A percentile compares a stretch with the other conserved stretches of the same genome.
These are phyloP conservation scores for Globisporangium megalacanthum DNA, from an alignment of 352 stramenopile genomes.

Conservation along the genomic window DNA sequence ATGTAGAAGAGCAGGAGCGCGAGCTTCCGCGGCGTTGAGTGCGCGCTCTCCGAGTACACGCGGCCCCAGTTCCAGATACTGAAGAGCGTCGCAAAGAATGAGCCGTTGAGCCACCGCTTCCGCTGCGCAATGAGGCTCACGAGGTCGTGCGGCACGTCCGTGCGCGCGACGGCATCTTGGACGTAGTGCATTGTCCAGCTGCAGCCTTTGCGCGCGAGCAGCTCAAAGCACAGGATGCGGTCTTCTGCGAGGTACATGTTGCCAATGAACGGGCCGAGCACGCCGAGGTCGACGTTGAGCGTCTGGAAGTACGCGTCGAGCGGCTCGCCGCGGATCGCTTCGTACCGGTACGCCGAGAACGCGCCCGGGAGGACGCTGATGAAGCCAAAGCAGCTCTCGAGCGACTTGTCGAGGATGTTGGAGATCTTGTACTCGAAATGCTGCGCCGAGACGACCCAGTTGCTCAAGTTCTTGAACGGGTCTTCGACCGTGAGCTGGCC, in stretches of 20 bases:
- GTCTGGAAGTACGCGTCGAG: conserved; percentile 86
- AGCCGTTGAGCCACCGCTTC: conserved; percentile 84
- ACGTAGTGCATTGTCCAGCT: conserved; percentile 88
- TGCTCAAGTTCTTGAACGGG: conserved; percentile 79
- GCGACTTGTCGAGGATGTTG: conserved; percentile 83
- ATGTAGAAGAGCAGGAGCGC: conserved; percentile 70
- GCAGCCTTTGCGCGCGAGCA: conserved; percentile 76
- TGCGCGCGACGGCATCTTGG: conserved; percentile 75
- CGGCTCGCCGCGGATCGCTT: conserved; percentile 71
- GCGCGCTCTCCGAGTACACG: conserved; percentile 78
- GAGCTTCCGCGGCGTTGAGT: conserved; percentile 66
- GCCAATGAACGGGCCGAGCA: conserved; percentile 75
- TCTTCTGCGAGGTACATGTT: conserved; percentile 90
- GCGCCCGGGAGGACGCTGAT: conserved; percentile 82
- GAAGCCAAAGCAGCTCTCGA: conserved; percentile 85
- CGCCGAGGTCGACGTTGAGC: conserved; percentile 69
- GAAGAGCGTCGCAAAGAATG: conserved; percentile 86
- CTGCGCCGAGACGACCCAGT: conserved; percentile 84
- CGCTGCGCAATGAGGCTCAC: conserved; percentile 81
- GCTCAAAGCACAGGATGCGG: conserved; percentile 80
- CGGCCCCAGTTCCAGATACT: conserved; percentile 82
- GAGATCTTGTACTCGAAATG: conserved; percentile 90
- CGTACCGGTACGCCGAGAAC: conserved; percentile 82
- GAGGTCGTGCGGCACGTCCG: conserved; percentile 77
- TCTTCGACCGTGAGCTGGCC: conserved; percentile 79